Conservation (phyloP, 805 yeast genomes). For the Teunomyces funiuensis region DNA sequence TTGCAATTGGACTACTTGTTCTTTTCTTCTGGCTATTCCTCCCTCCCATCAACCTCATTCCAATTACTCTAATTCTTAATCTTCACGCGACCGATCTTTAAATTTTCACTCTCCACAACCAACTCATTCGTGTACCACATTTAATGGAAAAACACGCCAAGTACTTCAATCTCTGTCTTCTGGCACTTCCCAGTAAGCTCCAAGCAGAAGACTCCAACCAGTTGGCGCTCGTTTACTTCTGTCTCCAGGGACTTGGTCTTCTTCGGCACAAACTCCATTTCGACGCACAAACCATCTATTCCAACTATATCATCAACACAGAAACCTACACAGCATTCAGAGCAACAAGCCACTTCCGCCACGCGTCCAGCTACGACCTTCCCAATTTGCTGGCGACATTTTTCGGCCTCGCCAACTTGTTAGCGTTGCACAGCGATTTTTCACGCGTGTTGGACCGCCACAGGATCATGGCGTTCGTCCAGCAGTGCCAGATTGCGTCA, state of each 20-base stretch:
- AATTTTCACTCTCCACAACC: no score
- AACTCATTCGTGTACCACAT: no score
- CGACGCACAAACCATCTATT: constrained; percentile 45
- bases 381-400: constrained; percentile 74
- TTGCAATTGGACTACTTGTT: no score
- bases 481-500: constrained; percentile 50
- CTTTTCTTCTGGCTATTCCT: no score
- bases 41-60: no score
- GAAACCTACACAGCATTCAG: constrained; percentile 51
- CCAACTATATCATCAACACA: constrained; percentile 37
- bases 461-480: constrained; percentile 57
- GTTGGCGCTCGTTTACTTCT: constrained; percentile 68
- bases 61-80: no score
- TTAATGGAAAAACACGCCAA: constrained; percentile 35
- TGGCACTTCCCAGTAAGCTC: constrained; percentile 51
- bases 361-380: constrained; percentile 45
- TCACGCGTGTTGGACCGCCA: constrained; percentile 33
- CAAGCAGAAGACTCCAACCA: constrained; percentile 70
- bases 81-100: no score
- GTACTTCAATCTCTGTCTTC: constrained; percentile 53
- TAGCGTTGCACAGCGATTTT: constrained; percentile 49
- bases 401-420: constrained; percentile 62
- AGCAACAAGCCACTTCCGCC: constrained; percentile 51
- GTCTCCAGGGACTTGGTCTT: constrained; percentile 59
- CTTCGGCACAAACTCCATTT: constrained; percentile 31